Conservation (phyloP, 768 basidiomycete genomes). For the Tricholoma sp. region DNA sequence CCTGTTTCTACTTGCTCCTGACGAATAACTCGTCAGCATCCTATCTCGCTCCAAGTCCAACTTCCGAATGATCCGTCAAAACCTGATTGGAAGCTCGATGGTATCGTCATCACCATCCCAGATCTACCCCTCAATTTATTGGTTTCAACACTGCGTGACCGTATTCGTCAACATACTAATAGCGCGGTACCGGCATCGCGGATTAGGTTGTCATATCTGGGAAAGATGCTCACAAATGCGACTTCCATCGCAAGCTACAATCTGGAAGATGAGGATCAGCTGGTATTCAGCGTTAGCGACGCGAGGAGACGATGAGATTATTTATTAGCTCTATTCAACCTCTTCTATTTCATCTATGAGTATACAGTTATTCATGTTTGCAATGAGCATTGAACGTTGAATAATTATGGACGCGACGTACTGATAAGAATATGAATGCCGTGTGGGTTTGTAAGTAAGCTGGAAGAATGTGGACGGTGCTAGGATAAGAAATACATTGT, state of each 20-base stretch:
- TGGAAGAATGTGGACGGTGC: background rate
- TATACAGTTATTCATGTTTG: background rate
- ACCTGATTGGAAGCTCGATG: conserved; percentile 92
- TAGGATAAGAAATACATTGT: background rate
- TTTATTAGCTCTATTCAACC: background rate
- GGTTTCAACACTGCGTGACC: conserved; percentile 86
- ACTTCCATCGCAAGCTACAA: conserved; percentile 84
- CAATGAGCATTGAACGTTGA: background rate
- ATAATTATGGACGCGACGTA: background rate
- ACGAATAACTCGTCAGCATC: conserved; percentile 44
- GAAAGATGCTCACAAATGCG: conserved; percentile 84
- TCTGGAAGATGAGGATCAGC: conserved; percentile 83
- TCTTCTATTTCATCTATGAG: background rate
- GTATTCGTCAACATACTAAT: conserved; percentile 74
- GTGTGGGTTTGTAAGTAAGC: background rate
- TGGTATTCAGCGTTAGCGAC: conserved; percentile 74
- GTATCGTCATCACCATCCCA: conserved; percentile 66
- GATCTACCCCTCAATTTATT: conserved; percentile 82
- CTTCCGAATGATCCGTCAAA: conserved; percentile 78
- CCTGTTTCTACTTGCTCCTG: background rate
- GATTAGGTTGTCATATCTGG: conserved; percentile 72
- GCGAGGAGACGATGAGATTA: conserved; percentile 48
- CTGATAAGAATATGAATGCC: background rate
- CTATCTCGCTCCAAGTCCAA: conserved; percentile 81
- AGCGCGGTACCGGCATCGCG: conserved; percentile 76